Conservation (phyloP, 176 grass and related monocot species). For the Canna indica region DNA sequence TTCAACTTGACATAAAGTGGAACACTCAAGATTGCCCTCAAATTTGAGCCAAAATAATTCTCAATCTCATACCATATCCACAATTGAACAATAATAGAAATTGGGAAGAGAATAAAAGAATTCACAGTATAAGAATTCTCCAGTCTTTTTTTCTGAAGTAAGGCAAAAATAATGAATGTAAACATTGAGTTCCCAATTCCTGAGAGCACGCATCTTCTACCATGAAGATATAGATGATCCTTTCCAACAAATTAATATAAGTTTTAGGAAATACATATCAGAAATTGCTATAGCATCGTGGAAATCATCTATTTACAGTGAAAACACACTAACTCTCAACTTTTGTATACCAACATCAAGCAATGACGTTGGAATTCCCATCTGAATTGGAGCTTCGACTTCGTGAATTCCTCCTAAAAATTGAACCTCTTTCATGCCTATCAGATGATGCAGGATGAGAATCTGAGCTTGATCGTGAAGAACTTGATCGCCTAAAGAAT, state of each 20-base stretch:
- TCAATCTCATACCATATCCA: no score
- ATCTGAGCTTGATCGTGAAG: constrained; percentile 6
- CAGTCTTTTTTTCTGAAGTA: not conserved
- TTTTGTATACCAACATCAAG: not conserved
- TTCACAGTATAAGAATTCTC: no score
- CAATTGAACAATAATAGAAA: no score
- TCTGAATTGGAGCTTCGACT: not conserved
- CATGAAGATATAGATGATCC: not conserved
- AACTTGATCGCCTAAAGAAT: constrained; percentile 16
- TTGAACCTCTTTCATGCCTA: constrained; percentile 3
- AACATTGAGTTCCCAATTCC: not conserved
- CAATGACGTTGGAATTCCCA: not conserved
- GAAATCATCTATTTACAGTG: constrained; percentile 1
- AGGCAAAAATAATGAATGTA: not conserved
- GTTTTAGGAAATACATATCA: not conserved
- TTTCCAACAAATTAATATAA: not conserved
- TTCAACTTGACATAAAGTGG: not conserved
- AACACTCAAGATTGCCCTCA: no score
- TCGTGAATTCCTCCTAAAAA: constrained; percentile 33
- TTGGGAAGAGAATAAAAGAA: not conserved
- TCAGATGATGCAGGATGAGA: not conserved
- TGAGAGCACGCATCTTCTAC: not conserved
- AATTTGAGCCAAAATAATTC: no score
- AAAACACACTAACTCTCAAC: not conserved
- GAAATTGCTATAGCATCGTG: not conserved